Conservation (phyloP, 768 basidiomycete species). For the Lactifluus piperatus region DNA sequence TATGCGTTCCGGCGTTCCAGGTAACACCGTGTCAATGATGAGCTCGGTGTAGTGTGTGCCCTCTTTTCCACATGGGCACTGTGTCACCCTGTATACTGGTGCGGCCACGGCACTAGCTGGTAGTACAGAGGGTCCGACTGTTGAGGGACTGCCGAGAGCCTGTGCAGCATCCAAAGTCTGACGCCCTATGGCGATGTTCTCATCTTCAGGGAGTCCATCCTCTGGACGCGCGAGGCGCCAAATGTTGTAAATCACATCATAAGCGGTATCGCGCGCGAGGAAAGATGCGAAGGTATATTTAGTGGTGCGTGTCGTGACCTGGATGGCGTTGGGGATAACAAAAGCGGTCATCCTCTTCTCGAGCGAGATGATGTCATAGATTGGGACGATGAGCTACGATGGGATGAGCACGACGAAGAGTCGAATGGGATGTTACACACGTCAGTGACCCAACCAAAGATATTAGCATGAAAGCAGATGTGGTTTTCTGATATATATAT, state of each 20-base stretch:
- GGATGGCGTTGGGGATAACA: slow-evolving; percentile 95
- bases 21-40: slow-evolving; percentile 70
- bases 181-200: neutral
- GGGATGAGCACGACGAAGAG: neutral
- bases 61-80: slow-evolving; percentile 64
- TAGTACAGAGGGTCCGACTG: slow-evolving; percentile 1
- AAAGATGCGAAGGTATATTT: slow-evolving; percentile 97
- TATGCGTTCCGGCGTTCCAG: slow-evolving; percentile 90
- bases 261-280: slow-evolving; percentile 91
- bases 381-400: slow-evolving; percentile 72
- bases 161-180: slow-evolving; percentile 8
- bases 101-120: slow-evolving; percentile 10
- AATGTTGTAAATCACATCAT: slow-evolving; percentile 91
- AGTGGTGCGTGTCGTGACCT: slow-evolving; percentile 69
- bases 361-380: slow-evolving; percentile 74
- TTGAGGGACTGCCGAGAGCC: neutral
- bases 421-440: slow-evolving; percentile 40
- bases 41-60: slow-evolving; percentile 63
- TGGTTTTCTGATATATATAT: slow-evolving; percentile 98
- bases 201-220: slow-evolving; percentile 18
- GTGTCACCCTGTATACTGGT: slow-evolving; percentile 45
- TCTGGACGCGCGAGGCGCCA: slow-evolving; percentile 88
- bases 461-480: slow-evolving; percentile 98
- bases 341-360: slow-evolving; percentile 98
- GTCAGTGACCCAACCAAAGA: slow-evolving; percentile 98